These are phyloP conservation scores for Prunus mira DNA, from an alignment of 306 rosid genomes.

Conservation along the genomic window DNA sequence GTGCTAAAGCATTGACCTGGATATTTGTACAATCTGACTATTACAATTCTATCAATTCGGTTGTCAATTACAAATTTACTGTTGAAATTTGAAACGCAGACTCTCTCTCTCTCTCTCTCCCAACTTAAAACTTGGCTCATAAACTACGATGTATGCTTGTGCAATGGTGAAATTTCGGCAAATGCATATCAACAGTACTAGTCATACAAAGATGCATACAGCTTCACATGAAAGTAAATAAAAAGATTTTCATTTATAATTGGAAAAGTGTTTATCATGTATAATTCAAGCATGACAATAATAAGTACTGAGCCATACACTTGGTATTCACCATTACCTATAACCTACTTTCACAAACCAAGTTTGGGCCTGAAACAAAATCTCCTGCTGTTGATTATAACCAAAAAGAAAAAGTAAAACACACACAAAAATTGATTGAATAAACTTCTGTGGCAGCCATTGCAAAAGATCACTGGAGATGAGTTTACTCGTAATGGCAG, in stretches of 20 bases:
- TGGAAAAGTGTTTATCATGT: neutral
- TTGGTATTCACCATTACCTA: neutral
- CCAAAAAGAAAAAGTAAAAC: neutral
- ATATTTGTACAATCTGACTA: slow-evolving; percentile 3
- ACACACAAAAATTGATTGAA: slow-evolving; percentile 12
- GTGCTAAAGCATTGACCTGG: neutral
- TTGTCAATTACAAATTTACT: neutral
- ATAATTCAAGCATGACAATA: neutral
- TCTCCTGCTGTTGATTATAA: neutral
- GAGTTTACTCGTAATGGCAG: neutral
- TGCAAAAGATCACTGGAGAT: neutral
- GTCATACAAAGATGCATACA: too few relatives aligned
- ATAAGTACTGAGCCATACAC: neutral
- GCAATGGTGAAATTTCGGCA: too few relatives aligned
- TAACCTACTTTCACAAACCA: neutral
- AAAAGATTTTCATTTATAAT: neutral
- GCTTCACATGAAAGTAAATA: neutral
- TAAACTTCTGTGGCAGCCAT: neutral
- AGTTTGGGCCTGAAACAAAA: neutral
- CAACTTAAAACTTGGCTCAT: too few relatives aligned
- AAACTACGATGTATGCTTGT: too few relatives aligned
- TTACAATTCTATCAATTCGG: neutral
- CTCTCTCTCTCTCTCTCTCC: neutral
- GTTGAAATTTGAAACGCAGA: neutral
- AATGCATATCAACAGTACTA: too few relatives aligned